Percentiles rank a stretch among this genome's conserved stretches.
phyloP scores from a whole-genome alignment of 768 basidiomycete species.

The Mrakia gelida region DNA sequence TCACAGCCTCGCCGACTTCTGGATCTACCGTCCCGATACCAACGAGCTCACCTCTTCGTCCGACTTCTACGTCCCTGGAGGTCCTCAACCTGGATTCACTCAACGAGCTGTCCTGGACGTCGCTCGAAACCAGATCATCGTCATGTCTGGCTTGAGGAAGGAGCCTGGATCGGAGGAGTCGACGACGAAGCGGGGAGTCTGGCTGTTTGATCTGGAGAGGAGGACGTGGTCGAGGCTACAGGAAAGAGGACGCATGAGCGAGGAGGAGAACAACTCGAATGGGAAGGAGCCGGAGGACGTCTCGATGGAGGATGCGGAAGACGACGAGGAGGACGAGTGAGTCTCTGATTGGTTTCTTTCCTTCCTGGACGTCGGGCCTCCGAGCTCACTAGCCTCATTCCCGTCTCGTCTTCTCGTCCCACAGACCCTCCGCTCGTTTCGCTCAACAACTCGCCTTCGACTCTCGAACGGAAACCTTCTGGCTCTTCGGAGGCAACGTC shows the following conservation, averaged over 20 bases:
- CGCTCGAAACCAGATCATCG: constrained; percentile 9
- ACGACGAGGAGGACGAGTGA: constrained; percentile 4
- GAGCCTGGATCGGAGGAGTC: neutral
- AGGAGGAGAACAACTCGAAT: neutral
- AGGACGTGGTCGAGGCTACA: neutral
- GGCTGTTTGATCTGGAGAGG: constrained; percentile 7
- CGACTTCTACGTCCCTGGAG: constrained; percentile 14
- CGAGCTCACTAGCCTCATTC: neutral
- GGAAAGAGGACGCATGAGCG: constrained; percentile 1
- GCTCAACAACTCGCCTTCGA: constrained; percentile 21
- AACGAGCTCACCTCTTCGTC: neutral
- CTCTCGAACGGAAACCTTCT: constrained; percentile 3
- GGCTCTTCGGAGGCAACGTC: constrained; percentile 21
- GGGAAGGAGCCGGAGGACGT: neutral
- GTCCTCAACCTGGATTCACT: constrained; percentile 25
- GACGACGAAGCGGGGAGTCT: constrained; percentile 23
- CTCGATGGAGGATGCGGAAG: constrained; percentile 10
- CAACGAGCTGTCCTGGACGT: constrained; percentile 18
- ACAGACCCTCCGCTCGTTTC: constrained; percentile 3
- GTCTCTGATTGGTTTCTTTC: neutral
- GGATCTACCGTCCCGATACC: constrained; percentile 9
- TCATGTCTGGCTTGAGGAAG: constrained; percentile 22
- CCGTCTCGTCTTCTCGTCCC: neutral
- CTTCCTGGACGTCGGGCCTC: too few relatives aligned
- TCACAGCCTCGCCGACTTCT: constrained; percentile 24